Evolutionary conservation across 805 yeast genomes (phyloP), one percentile per base, ranked within the genome.

Genomic region (Nakazawaea populi): DNA sequence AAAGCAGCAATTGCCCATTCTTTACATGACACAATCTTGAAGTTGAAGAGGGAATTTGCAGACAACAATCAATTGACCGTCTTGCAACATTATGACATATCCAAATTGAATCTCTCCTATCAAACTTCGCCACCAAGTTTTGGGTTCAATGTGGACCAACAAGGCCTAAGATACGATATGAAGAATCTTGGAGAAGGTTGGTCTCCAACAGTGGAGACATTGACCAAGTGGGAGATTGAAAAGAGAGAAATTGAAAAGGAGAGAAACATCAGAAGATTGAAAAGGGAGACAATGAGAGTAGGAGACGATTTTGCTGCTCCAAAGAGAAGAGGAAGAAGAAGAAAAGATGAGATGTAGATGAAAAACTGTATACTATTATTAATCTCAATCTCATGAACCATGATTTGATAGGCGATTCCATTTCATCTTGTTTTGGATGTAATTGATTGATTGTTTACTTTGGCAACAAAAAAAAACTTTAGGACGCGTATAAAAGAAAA

Each of bases 211-310:
- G 85, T 92, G 6, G 98, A 92, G 66, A 80, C 82, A 11, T 75
- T 94, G 53, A 83, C 94, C 1, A 91, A 88, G 49, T 89, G 91
- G 80, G 99, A 94, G 67, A 89, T 94, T 52, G 97, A 92, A 63
- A 85, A 86, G 69, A 79, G 98, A 57, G 98, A 94, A 64, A 89
- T 90, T 58, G 99, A 94, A 68, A 83, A 95, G 61, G 97, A 91
- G 59, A 79, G 98, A 66, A 90, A 87, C 63, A 76, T 89, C 54
- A 80, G 99, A 67, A 82, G 99, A 63, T 75, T 91, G 63, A 92
- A 95, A 73, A 82, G 99, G 68, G 98, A 94, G 64, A 83, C 90
- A 8, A 83, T 88, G 72, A 73, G 89, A 53, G 79, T 86, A 47
- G 84, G 81, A 47, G 84, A 79, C 52, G 77, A 51, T 31, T 46